Percentiles rank a stretch among this genome's conserved stretches.
phyloP scores from a whole-genome alignment of 2,329 filamentous ascomycete genomes.

The Aspergillus oerlinghausenensis region DNA sequence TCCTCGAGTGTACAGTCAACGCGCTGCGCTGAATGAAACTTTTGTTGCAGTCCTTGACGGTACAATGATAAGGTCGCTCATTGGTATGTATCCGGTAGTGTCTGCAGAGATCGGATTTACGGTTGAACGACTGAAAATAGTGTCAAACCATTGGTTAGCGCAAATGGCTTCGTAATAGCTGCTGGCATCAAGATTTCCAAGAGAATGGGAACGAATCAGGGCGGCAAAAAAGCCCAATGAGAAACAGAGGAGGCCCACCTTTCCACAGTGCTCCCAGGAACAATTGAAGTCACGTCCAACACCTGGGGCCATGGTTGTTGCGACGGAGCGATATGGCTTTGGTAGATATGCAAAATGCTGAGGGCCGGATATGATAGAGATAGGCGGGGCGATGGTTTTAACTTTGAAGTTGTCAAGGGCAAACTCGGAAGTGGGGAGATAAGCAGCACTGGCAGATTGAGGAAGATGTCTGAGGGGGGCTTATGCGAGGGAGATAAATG shows the following conservation, averaged over 20 bases:
- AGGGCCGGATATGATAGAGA: slow-evolving; percentile 3
- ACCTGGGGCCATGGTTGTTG: slow-evolving; percentile 35
- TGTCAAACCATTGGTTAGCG: background rate
- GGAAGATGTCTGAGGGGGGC: background rate
- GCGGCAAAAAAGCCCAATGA: background rate
- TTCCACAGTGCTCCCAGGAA: slow-evolving; percentile 40
- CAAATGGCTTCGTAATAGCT: background rate
- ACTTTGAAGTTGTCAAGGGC: background rate
- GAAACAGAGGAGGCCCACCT: slow-evolving; percentile 28
- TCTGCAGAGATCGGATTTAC: slow-evolving; percentile 45
- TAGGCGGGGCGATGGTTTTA: background rate
- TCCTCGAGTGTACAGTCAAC: slow-evolving; percentile 43
- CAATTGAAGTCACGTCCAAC: slow-evolving; percentile 42
- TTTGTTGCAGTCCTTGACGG: slow-evolving; percentile 42
- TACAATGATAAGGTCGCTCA: slow-evolving; percentile 45
- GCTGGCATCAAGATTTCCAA: background rate
- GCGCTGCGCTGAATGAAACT: slow-evolving; percentile 47
- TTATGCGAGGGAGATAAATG: background rate
- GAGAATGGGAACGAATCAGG: background rate
- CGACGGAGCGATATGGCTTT: background rate
- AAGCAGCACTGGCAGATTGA: background rate
- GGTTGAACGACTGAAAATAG: slow-evolving; percentile 41
- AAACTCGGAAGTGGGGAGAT: no score
- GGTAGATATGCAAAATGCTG: background rate
- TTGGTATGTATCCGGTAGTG: slow-evolving; percentile 47